phyloP scores from a whole-genome alignment of 2,329 filamentous ascomycete species.

The Apiospora hydei region DNA sequence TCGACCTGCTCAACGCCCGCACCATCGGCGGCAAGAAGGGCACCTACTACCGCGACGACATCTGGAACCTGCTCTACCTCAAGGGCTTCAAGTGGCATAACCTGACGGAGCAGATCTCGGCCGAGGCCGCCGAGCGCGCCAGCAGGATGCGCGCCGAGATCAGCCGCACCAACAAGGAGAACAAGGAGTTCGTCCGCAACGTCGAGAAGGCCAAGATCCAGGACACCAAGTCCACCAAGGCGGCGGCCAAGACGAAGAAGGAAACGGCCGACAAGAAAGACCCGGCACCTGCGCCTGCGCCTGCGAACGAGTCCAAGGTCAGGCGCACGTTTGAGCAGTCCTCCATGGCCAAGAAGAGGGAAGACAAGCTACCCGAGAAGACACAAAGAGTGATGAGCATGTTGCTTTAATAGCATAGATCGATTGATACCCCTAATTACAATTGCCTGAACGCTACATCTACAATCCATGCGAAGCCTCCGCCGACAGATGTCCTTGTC shows the following conservation, averaged over 20 bases:
- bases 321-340: constrained; percentile 41
- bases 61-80: constrained; percentile 85
- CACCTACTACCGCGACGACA: constrained; percentile 82
- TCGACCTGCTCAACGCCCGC: constrained; percentile 77
- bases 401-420: constrained; percentile 37
- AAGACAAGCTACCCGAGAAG: constrained; percentile 39
- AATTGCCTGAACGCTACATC: background rate
- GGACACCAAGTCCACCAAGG: constrained; percentile 73
- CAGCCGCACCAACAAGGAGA: constrained; percentile 76
- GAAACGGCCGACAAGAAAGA: constrained; percentile 28
- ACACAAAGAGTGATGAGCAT: constrained; percentile 41
- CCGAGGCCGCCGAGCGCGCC: constrained; percentile 81
- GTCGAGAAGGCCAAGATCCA: constrained; percentile 82
- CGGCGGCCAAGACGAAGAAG: constrained; percentile 53
- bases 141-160: constrained; percentile 82
- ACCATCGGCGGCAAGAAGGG: constrained; percentile 86
- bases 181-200: constrained; percentile 81
- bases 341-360: constrained; percentile 37
- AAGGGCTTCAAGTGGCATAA: constrained; percentile 85
- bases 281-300: constrained; percentile 21
- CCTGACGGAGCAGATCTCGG: constrained; percentile 78
- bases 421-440: constrained; percentile 38
- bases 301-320: constrained; percentile 25
- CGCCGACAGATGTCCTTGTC: background rate
- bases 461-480: background rate